A percentile compares a stretch with the other conserved stretches of the same genome.
Evolutionary conservation across 2,329 filamentous ascomycete species (phyloP).

Genomic region (Rhynchosporium agropyri): DNA sequence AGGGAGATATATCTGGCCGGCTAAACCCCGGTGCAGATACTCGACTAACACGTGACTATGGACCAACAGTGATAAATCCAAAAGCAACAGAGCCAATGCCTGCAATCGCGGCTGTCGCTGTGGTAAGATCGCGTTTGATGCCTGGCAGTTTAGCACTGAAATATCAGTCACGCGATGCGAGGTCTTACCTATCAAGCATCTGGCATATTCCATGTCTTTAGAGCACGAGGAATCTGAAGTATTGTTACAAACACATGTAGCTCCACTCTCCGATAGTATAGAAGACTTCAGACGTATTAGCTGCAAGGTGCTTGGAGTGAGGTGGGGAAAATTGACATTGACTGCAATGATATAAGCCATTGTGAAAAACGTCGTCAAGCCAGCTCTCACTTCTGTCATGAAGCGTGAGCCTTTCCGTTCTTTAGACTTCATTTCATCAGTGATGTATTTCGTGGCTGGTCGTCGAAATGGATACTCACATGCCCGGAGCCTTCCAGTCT

Average conservation of each 20-base stretch:
- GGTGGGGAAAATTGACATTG: slow-evolving; percentile 21
- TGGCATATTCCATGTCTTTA: slow-evolving; percentile 46
- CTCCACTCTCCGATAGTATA: slow-evolving; percentile 75
- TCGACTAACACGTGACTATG: no score
- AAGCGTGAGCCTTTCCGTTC: slow-evolving; percentile 71
- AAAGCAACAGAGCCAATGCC: slow-evolving; percentile 76
- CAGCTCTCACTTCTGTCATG: slow-evolving; percentile 76
- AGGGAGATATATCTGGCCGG: no score
- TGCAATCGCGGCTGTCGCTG: slow-evolving; percentile 78
- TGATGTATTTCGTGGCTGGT: not conserved
- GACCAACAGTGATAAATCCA: slow-evolving; percentile 76
- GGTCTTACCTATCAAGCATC: slow-evolving; percentile 46
- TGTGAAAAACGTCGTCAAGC: slow-evolving; percentile 65
- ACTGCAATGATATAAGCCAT: slow-evolving; percentile 49
- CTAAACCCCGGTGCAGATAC: no score
- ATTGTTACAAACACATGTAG: slow-evolving; percentile 66
- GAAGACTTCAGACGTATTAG: slow-evolving; percentile 57
- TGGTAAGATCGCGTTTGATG: slow-evolving; percentile 77
- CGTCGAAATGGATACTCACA: slow-evolving; percentile 44
- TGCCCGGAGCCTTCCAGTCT: slow-evolving; percentile 69
- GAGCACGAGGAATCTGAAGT: slow-evolving; percentile 38
- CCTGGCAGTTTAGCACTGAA: slow-evolving; percentile 42
- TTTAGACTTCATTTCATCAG: slow-evolving; percentile 53
- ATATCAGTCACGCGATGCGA: no score
- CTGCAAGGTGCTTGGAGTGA: slow-evolving; percentile 30